Percentiles rank a stretch among this genome's conserved stretches.
These are phyloP conservation scores for Corylus avellana DNA, from an alignment of 306 rosid genomes.

Conservation along the genomic window DNA sequence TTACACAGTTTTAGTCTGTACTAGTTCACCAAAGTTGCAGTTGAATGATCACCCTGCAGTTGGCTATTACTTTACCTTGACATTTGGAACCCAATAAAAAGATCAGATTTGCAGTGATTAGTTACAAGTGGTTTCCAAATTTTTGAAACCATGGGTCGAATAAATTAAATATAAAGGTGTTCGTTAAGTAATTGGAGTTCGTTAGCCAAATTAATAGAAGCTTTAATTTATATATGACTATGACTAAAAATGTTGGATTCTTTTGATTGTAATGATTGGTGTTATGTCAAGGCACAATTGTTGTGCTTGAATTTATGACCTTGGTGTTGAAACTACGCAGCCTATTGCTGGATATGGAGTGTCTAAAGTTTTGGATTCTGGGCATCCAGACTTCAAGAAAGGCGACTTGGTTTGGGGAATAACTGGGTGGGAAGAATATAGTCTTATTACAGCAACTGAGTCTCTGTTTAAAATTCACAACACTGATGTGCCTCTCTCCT, in stretches of 20 bases:
- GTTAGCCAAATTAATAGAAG: neutral
- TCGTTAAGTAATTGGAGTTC: neutral
- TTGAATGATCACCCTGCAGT: neutral
- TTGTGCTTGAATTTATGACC: neutral
- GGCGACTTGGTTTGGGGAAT: slow-evolving; percentile 54
- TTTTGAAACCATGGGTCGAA: neutral
- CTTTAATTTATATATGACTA: neutral
- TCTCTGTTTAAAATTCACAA: slow-evolving; percentile 36
- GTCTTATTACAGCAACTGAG: slow-evolving; percentile 16
- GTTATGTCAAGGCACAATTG: neutral
- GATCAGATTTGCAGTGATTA: neutral
- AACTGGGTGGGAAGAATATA: slow-evolving; percentile 49
- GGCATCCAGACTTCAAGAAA: slow-evolving; percentile 32
- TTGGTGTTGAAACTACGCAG: slow-evolving; percentile 26
- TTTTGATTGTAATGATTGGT: too few species aligned
- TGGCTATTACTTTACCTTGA: too few species aligned
- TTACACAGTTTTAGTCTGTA: neutral
- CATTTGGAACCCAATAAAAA: too few species aligned
- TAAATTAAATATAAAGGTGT: neutral
- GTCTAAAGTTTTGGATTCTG: slow-evolving; percentile 42
- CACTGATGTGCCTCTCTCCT: slow-evolving; percentile 49
- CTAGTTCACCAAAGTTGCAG: neutral
- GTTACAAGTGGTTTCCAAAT: neutral
- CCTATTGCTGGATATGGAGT: slow-evolving; percentile 45
- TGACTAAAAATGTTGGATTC: neutral